Conservation (phyloP, 805 yeast species). For the Nakazawaea anatomiae region DNA sequence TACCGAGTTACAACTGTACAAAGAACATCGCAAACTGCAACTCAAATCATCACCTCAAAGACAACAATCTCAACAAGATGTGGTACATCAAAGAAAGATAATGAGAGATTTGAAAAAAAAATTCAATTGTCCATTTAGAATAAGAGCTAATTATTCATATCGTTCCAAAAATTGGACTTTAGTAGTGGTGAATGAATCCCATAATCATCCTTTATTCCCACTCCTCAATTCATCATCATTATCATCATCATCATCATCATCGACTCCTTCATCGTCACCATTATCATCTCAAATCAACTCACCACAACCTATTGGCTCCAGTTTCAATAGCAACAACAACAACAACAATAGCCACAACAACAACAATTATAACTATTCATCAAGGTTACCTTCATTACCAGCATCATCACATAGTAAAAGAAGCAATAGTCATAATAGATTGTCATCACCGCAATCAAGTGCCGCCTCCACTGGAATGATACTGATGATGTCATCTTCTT, state of each 20-base stretch:
- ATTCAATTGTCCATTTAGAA: conserved; percentile 55
- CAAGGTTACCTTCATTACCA: conserved; percentile 9
- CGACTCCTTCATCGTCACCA: neutral
- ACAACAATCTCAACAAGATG: conserved; percentile 18
- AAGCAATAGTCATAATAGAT: no score
- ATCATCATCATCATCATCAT: neutral
- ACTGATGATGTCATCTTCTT: no score
- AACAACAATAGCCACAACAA: neutral
- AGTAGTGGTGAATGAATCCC: conserved; percentile 53
- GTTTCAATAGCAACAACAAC: neutral
- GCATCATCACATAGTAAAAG: neutral
- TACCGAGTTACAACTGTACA: conserved; percentile 11
- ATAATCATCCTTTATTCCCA: conserved; percentile 44
- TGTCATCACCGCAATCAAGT: no score
- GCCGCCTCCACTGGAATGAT: no score
- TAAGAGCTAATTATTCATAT: conserved; percentile 55
- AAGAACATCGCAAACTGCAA: conserved; percentile 8
- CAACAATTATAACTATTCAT: conserved; percentile 1
- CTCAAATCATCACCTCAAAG: conserved; percentile 15
- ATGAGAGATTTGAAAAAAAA: conserved; percentile 13
- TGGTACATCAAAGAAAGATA: conserved; percentile 17
- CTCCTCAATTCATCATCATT: neutral
- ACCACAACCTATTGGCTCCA: neutral
- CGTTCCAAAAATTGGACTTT: conserved; percentile 51
- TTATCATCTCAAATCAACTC: neutral